A percentile compares a stretch with the other conserved stretches of the same genome.
phyloP scores from a whole-genome alignment of 352 stramenopile species.

The Pythium rhizo-oryzae region DNA sequence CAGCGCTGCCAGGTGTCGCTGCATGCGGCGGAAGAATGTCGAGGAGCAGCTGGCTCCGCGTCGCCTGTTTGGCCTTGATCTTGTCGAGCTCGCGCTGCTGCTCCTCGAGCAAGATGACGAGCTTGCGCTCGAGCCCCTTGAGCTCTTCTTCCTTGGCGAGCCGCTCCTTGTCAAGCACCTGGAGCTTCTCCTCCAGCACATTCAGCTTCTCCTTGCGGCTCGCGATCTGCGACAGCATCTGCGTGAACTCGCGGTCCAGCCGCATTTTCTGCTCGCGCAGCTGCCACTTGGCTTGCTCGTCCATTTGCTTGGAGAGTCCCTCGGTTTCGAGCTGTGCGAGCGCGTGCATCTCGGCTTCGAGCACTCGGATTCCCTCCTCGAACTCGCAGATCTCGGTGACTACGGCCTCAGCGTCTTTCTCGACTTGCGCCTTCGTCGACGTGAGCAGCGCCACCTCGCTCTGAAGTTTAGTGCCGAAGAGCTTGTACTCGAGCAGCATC shows the following conservation, averaged over 20 bases:
- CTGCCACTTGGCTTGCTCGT: constrained; percentile 87
- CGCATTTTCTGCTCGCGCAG: constrained; percentile 94
- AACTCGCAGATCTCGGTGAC: constrained; percentile 95
- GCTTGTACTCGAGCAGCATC: constrained; percentile 96
- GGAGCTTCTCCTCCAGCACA: constrained; percentile 86
- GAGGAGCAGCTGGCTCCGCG: constrained; percentile 49
- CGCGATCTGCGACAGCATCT: constrained; percentile 94
- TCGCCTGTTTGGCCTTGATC: constrained; percentile 63
- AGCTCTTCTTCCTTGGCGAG: constrained; percentile 94
- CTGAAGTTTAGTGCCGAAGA: constrained; percentile 94
- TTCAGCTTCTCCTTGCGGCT: constrained; percentile 90
- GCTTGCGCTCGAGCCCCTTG: constrained; percentile 92
- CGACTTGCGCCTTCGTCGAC: constrained; percentile 87
- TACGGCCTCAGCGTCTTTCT: constrained; percentile 88
- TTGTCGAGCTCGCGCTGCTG: constrained; percentile 92
- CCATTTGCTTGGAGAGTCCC: constrained; percentile 66
- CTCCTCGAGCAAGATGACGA: constrained; percentile 94
- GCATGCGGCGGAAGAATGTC: constrained; percentile 37
- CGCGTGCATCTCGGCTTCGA: constrained; percentile 94
- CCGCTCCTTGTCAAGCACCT: constrained; percentile 83
- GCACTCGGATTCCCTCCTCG: constrained; percentile 87
- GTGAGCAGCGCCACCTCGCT: constrained; percentile 92
- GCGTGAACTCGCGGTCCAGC: constrained; percentile 94
- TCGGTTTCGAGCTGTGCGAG: constrained; percentile 92
- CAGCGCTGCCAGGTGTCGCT: constrained; percentile 1